Evolutionary conservation across 495 filamentous ascomycete species (phyloP).

Genomic region (Tetracladium marchalianum): DNA sequence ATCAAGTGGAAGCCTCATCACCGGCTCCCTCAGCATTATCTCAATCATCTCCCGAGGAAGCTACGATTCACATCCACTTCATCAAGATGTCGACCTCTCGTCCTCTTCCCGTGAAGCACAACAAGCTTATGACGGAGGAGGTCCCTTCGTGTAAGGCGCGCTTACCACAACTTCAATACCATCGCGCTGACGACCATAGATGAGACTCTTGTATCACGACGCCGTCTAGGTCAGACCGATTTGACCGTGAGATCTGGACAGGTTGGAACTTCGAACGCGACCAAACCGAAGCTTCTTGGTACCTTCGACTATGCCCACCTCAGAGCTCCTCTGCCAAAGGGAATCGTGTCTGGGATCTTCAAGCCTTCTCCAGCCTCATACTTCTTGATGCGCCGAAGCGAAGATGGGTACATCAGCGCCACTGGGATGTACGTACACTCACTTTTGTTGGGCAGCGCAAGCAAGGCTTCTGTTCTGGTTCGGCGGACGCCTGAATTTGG

Average conservation of each 20-base stretch:
- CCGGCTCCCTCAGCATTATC: no score
- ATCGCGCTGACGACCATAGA: slow-evolving; percentile 41
- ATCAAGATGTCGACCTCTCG: slow-evolving; percentile 47
- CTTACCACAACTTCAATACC: slow-evolving; percentile 35
- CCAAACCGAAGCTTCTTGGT: slow-evolving; percentile 60
- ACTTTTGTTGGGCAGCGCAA: no score
- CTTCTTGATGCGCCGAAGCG: slow-evolving; percentile 94
- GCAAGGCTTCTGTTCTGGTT: no score
- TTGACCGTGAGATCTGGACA: slow-evolving; percentile 68
- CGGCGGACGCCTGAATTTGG: background rate
- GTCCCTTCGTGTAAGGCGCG: slow-evolving; percentile 41
- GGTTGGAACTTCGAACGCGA: slow-evolving; percentile 53
- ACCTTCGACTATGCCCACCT: slow-evolving; percentile 94
- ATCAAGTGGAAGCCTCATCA: no score
- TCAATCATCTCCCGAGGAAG: no score
- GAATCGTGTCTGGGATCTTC: slow-evolving; percentile 87
- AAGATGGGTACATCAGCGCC: slow-evolving; percentile 87
- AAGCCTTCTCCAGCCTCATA: slow-evolving; percentile 78
- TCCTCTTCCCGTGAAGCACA: slow-evolving; percentile 57
- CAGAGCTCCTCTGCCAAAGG: slow-evolving; percentile 79
- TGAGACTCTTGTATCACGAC: slow-evolving; percentile 70
- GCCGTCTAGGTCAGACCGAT: slow-evolving; percentile 86
- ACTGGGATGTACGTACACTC: slow-evolving; percentile 62
- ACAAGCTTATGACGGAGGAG: slow-evolving; percentile 70
- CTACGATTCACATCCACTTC: background rate